These are phyloP conservation scores for Blastomyces gilchristii DNA, from an alignment of 2,329 filamentous ascomycete species.

Conservation along the genomic window DNA sequence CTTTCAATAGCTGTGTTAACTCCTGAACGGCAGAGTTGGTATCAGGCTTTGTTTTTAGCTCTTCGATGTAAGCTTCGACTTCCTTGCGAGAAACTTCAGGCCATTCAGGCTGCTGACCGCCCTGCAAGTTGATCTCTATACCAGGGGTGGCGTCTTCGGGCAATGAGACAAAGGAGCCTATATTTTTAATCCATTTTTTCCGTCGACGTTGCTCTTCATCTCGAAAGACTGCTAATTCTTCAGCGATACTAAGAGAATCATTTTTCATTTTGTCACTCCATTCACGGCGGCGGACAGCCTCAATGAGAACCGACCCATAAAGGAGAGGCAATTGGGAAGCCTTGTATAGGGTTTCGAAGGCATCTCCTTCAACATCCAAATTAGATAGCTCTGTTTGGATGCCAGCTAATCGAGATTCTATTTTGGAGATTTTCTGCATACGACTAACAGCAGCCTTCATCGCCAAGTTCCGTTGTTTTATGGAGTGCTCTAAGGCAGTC, in stretches of 20 bases:
- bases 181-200: constrained; percentile 79
- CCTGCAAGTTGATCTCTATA: constrained; percentile 75
- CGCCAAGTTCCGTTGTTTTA: constrained; percentile 57
- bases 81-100: constrained; percentile 66
- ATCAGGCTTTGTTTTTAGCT: constrained; percentile 54
- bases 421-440: constrained; percentile 71
- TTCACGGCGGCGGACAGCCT: constrained; percentile 75
- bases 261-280: constrained; percentile 86
- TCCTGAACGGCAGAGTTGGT: constrained; percentile 60
- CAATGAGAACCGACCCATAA: constrained; percentile 79
- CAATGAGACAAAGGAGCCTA: constrained; percentile 60
- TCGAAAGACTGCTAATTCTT: constrained; percentile 84
- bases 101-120: constrained; percentile 65
- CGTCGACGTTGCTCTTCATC: constrained; percentile 85
- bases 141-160: constrained; percentile 61
- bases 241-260: constrained; percentile 77
- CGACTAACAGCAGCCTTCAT: constrained; percentile 57
- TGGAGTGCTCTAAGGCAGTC: constrained; percentile 39
- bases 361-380: constrained; percentile 64
- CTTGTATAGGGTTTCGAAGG: constrained; percentile 68
- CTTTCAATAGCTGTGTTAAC: constrained; percentile 63
- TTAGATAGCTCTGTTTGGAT: constrained; percentile 62
- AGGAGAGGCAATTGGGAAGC: constrained; percentile 77
- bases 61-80: constrained; percentile 60
- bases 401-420: constrained; percentile 64